Evolutionary conservation across 1,139 yeast species (phyloP).

Genomic region (Starmera stellimalicola): DNA sequence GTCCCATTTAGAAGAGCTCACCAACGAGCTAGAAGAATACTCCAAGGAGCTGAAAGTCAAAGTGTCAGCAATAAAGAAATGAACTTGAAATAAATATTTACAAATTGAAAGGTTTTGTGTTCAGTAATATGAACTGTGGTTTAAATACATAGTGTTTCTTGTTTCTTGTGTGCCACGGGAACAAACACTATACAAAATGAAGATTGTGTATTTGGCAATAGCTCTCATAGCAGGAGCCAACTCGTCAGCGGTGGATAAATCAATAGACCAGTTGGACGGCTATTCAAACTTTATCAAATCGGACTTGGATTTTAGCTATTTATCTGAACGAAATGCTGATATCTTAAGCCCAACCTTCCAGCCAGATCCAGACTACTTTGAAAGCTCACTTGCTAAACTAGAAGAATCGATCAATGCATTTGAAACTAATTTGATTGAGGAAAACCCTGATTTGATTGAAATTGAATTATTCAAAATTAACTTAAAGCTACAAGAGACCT

Average conservation of each 20-base stretch:
- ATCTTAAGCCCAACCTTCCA: neutral
- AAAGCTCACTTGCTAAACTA: neutral
- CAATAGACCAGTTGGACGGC: neutral
- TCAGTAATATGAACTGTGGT: too few species aligned
- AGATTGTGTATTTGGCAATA: too few species aligned
- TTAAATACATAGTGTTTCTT: too few species aligned
- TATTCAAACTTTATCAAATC: neutral
- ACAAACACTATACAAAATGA: too few species aligned
- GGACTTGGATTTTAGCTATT: neutral
- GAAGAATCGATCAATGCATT: constrained; percentile 7
- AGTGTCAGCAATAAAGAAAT: constrained; percentile 11
- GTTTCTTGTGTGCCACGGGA: too few species aligned
- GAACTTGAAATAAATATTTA: neutral
- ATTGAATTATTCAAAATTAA: constrained; percentile 1
- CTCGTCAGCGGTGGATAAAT: neutral
- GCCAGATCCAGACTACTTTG: neutral
- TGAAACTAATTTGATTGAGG: constrained; percentile 1
- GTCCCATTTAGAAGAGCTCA: constrained; percentile 34
- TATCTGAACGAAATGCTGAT: neutral
- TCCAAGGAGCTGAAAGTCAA: constrained; percentile 42
- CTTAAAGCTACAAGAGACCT: constrained; percentile 8
- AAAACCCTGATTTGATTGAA: neutral
- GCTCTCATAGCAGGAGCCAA: too few species aligned
- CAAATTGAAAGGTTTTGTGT: too few species aligned
- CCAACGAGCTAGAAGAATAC: constrained; percentile 53